phyloP scores from a whole-genome alignment of 2,329 filamentous ascomycete species.

The Claviceps arundinis region DNA sequence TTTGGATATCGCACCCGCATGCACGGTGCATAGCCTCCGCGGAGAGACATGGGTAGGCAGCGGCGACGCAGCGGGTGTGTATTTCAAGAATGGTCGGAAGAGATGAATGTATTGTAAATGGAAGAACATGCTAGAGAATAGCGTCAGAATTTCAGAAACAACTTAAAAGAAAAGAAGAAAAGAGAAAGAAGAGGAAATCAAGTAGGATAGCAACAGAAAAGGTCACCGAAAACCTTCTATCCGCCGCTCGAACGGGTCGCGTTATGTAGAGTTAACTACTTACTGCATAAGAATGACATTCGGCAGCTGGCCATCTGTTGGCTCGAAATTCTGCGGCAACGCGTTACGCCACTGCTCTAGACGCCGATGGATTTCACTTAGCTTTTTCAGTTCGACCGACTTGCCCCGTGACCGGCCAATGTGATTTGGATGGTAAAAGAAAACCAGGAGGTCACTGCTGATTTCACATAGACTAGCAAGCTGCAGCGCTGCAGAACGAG shows the following conservation, averaged over 20 bases:
- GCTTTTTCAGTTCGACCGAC: constrained; percentile 74
- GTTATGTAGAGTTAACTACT: constrained; percentile 25
- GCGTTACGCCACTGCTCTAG: constrained; percentile 81
- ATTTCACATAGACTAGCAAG: constrained; percentile 82
- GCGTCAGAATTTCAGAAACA: constrained; percentile 11
- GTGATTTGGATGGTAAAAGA: constrained; percentile 77
- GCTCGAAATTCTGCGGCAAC: constrained; percentile 74
- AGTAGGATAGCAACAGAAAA: too few relatives aligned
- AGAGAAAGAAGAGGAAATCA: neutral
- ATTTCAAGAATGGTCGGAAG: constrained; percentile 90
- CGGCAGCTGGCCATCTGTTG: constrained; percentile 77
- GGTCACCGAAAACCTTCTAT: neutral
- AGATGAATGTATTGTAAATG: constrained; percentile 91
- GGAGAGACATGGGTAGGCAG: constrained; percentile 80
- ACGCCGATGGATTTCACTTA: constrained; percentile 81
- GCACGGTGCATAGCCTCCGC: constrained; percentile 78
- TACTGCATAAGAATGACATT: constrained; percentile 75
- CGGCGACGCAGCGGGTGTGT: constrained; percentile 67
- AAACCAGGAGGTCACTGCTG: constrained; percentile 74
- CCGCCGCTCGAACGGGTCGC: neutral
- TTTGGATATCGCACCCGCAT: constrained; percentile 81
- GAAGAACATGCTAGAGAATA: constrained; percentile 75
- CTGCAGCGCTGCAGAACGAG: constrained; percentile 68
- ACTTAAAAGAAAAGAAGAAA: neutral
- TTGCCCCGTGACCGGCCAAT: constrained; percentile 55